Evolutionary conservation across 2,329 filamentous ascomycete genomes (phyloP).

Genomic region (Nothomitra cinnamomea): DNA sequence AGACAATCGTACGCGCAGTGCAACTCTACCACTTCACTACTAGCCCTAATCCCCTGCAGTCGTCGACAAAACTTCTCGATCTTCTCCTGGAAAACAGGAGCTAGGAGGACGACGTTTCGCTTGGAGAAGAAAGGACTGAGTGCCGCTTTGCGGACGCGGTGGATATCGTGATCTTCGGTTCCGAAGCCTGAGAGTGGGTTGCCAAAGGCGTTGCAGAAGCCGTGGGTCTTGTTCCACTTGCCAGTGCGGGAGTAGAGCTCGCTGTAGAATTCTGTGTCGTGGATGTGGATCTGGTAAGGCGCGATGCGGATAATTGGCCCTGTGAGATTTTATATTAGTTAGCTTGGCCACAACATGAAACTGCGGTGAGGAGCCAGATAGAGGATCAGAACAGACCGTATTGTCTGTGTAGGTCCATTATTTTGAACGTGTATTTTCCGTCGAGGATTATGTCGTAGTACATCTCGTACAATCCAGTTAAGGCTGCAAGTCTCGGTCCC

Average conservation of each 20-base stretch:
- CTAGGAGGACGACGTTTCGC: slow-evolving; percentile 10
- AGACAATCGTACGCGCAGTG: slow-evolving; percentile 12
- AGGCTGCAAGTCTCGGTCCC: not conserved
- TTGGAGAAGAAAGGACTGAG: slow-evolving; percentile 9
- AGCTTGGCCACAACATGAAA: too few species aligned
- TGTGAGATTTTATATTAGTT: not conserved
- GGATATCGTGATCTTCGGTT: not conserved
- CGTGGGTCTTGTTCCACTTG: not conserved
- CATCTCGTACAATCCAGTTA: not conserved
- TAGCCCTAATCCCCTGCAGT: slow-evolving; percentile 11
- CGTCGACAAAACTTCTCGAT: slow-evolving; percentile 14
- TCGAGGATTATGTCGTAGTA: not conserved
- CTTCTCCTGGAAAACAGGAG: slow-evolving; percentile 14
- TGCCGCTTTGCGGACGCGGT: slow-evolving; percentile 1
- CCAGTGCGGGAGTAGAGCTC: not conserved
- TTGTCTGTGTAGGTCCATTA: not conserved
- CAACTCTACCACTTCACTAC: slow-evolving; percentile 3
- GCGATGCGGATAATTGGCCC: slow-evolving; percentile 4
- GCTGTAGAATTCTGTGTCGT: slow-evolving; percentile 3
- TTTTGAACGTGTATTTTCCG: not conserved
- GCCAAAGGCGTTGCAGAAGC: not conserved
- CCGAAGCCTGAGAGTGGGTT: not conserved
- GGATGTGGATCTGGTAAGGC: slow-evolving; percentile 1
- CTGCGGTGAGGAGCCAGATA: not conserved
- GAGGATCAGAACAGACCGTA: not conserved